A percentile compares a stretch with the other conserved stretches of the same genome.
These are phyloP conservation scores for Blastobotrys mokoenaii DNA, from an alignment of 805 yeast genomes.

Conservation along the genomic window DNA sequence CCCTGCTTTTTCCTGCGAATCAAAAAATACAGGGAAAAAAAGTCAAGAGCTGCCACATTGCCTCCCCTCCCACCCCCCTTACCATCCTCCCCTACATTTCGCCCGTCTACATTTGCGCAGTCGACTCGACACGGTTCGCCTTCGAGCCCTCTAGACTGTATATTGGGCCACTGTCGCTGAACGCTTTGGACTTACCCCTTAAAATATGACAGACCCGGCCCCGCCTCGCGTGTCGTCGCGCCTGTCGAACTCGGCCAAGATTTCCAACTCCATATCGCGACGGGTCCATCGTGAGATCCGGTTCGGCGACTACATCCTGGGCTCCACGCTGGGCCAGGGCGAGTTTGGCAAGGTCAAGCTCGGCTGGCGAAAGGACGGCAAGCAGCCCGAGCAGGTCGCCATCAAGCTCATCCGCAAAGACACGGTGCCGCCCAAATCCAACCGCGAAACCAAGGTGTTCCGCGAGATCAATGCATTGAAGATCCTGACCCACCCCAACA, in stretches of 20 bases:
- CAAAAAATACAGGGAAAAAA: no score
- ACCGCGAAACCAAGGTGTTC: constrained; percentile 79
- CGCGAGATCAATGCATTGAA: constrained; percentile 87
- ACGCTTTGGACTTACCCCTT: no score
- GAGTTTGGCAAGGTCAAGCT: constrained; percentile 96
- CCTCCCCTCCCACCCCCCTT: no score
- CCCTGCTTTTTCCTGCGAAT: no score
- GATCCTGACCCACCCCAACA: constrained; percentile 79
- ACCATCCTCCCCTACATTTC: no score
- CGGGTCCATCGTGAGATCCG: constrained; percentile 34
- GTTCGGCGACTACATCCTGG: constrained; percentile 84
- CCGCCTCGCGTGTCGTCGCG: constrained; percentile 23
- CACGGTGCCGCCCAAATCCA: constrained; percentile 77
- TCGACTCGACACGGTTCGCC: no score
- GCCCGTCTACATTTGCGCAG: no score
- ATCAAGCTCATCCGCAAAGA: constrained; percentile 87
- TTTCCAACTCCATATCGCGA: constrained; percentile 21
- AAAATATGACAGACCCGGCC: no score
- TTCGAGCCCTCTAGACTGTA: no score
- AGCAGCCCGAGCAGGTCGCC: constrained; percentile 45
- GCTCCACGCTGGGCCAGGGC: constrained; percentile 94
- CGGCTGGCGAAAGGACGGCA: constrained; percentile 86
- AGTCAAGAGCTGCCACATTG: no score
- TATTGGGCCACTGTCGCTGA: no score
- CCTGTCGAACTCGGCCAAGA: constrained; percentile 20